A percentile compares a stretch with the other conserved stretches of the same genome.
These are phyloP conservation scores for Piedraia hortae DNA, from an alignment of 2,329 filamentous ascomycete genomes.

Conservation along the genomic window DNA sequence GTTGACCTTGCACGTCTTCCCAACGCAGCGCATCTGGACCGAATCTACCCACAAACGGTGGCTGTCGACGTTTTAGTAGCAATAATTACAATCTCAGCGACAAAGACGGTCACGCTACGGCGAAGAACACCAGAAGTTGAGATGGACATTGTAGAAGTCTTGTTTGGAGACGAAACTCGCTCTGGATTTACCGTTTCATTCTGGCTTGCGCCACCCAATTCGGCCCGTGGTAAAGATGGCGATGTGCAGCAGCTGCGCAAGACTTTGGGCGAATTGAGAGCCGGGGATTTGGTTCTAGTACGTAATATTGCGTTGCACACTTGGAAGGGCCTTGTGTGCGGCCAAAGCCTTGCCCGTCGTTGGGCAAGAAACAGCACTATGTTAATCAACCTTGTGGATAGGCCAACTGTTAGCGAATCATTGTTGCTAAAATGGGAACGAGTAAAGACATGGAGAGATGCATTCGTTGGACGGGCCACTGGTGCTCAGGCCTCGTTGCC, in stretches of 20 bases:
- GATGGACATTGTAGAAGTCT: conserved; percentile 43
- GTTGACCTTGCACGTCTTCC: conserved; percentile 45
- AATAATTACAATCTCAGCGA: conserved; percentile 41
- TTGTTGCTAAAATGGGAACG: too few species aligned
- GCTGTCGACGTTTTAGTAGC: conserved; percentile 61
- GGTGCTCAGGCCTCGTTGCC: too few species aligned
- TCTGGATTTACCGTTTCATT: conserved; percentile 61
- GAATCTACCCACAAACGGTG: conserved; percentile 51
- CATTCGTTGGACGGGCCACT: too few species aligned
- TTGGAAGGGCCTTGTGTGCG: conserved; percentile 55
- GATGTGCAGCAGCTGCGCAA: conserved; percentile 14
- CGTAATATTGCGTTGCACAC: conserved; percentile 52
- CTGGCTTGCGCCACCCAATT: conserved; percentile 33
- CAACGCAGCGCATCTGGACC: conserved; percentile 31
- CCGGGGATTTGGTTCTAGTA: conserved; percentile 53
- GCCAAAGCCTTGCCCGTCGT: conserved; percentile 47
- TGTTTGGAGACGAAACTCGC: conserved; percentile 64
- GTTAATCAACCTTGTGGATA: too few species aligned
- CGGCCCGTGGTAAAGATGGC: too few species aligned
- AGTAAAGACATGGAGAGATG: too few species aligned
- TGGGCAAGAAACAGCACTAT: conserved; percentile 38
- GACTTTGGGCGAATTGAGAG: conserved; percentile 24
- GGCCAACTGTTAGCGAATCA: too few species aligned
- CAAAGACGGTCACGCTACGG: conserved; percentile 39
- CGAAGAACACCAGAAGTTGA: conserved; percentile 13